phyloP scores from a whole-genome alignment of 1,284 basidiomycete genomes.

The Heliocybe sulcata region DNA sequence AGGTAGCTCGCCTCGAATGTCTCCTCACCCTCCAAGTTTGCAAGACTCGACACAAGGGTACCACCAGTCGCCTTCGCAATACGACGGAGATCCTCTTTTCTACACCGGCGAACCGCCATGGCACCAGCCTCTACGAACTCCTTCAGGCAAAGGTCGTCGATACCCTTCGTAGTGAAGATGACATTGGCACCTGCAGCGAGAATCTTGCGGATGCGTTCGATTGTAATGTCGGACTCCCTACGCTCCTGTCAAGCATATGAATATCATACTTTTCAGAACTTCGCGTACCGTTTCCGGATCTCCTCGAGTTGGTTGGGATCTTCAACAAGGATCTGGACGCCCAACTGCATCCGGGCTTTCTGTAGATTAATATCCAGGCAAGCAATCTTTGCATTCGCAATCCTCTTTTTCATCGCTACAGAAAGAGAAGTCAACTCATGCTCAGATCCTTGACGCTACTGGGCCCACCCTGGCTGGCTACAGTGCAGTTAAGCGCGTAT shows the following conservation, averaged over 20 bases:
- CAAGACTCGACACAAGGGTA: constrained; percentile 86
- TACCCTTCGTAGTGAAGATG: constrained; percentile 96
- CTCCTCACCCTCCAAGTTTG: constrained; percentile 97
- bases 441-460: neutral
- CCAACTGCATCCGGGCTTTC: constrained; percentile 97
- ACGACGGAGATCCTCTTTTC: constrained; percentile 94
- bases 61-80: constrained; percentile 98
- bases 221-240: constrained; percentile 93
- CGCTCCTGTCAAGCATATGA: constrained; percentile 4
- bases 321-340: constrained; percentile 96
- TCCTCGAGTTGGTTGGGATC: constrained; percentile 96
- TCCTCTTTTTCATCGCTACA: constrained; percentile 94
- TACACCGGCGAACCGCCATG: constrained; percentile 96
- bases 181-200: constrained; percentile 96
- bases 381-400: constrained; percentile 93
- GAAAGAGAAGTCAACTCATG: constrained; percentile 1
- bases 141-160: constrained; percentile 97
- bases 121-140: constrained; percentile 99
- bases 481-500: constrained; percentile 98
- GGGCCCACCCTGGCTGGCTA: constrained; percentile 87
- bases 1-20: constrained; percentile 91
- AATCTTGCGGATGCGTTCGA: constrained; percentile 96
- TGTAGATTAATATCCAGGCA: constrained; percentile 98
- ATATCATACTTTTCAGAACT: neutral
- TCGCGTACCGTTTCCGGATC: constrained; percentile 78